phyloP scores from a whole-genome alignment of 176 grass and related monocot genomes.

The Coix lacrymajobi region DNA sequence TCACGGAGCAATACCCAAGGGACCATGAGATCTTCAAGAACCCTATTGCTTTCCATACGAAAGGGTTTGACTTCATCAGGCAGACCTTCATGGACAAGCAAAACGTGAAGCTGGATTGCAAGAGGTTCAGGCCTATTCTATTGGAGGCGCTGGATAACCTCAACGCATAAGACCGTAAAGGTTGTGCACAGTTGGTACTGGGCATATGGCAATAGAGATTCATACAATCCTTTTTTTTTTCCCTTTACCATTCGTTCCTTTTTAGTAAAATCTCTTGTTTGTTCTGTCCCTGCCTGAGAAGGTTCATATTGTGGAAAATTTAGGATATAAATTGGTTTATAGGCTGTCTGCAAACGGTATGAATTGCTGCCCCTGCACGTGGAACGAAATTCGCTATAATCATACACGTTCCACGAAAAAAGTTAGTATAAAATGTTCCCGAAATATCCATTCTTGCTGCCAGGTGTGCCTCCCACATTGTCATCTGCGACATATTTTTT shows the following conservation, averaged over 20 bases:
- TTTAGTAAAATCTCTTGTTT: constrained; percentile 13
- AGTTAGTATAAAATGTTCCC: too few species aligned
- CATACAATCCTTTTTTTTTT: neutral
- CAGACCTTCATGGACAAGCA: constrained; percentile 79
- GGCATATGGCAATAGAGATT: neutral
- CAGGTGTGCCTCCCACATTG: too few species aligned
- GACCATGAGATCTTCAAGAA: constrained; percentile 65
- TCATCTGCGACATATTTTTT: too few species aligned
- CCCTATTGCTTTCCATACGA: constrained; percentile 39
- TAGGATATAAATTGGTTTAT: neutral
- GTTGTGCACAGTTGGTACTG: neutral
- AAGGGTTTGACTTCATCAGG: constrained; percentile 35
- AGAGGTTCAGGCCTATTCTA: constrained; percentile 60
- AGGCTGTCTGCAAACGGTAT: constrained; percentile 15
- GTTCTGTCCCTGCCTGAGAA: neutral
- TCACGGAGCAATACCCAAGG: constrained; percentile 58
- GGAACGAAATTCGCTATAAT: constrained; percentile 12
- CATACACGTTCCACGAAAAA: too few species aligned
- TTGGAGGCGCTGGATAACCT: constrained; percentile 63
- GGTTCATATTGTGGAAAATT: neutral
- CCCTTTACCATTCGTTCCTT: constrained; percentile 25
- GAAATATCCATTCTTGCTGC: too few species aligned
- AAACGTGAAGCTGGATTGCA: constrained; percentile 71
- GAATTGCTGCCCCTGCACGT: neutral
- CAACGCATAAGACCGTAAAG: constrained; percentile 24